Evolutionary conservation across 768 basidiomycete genomes (phyloP), one percentile per base, ranked within the genome.

Genomic region (Russula griseocarnosa): DNA sequence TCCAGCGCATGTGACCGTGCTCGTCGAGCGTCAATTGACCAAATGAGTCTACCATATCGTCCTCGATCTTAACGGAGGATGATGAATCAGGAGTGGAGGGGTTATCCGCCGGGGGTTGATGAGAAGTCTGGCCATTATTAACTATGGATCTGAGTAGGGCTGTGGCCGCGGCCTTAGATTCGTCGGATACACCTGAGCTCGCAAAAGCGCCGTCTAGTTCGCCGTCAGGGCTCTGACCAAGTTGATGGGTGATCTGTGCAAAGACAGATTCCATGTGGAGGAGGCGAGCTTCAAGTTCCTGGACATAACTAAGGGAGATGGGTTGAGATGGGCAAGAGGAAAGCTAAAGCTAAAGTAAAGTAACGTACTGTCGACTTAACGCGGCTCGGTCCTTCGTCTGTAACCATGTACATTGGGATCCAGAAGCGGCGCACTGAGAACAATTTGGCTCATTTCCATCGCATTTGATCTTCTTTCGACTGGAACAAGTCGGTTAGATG

Each of bases 391-490:
- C 92, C 77, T 92, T 93, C 7, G 92, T 94, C 76, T 94, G 92
- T 49, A 92, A 79, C 92, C 92, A 94, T 50, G 88, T 90, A 72
- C 92, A 94, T 69, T 86, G 83, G 0, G 88, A 87, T 52, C 84
- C 85, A 8, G 90, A 87, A 49, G 83, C 77, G 20, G 83, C 73
- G 71, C 92, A 94, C 71, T 93, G 92, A 0, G 89, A 87, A 70
- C 92, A 94, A 13, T 86, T 88, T 14, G 92, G 92, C 72, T 94
- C 92, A 70, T 79, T 83, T 67, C 92, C 92, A 77, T 94, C 92
- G 75, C 92, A 94, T 74, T 94, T 94, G 73, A 94, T 92, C 81
- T 94, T 94, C 83, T 93, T 93, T 68, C 90, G 86, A 66, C 92
- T 92, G 73, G 66, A 8, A 0, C 58, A 30, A 22, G 40, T 42